A percentile compares a stretch with the other conserved stretches of the same genome.
Conservation (phyloP, 768 basidiomycete genomes). For the Mycena vulgaris region DNA sequence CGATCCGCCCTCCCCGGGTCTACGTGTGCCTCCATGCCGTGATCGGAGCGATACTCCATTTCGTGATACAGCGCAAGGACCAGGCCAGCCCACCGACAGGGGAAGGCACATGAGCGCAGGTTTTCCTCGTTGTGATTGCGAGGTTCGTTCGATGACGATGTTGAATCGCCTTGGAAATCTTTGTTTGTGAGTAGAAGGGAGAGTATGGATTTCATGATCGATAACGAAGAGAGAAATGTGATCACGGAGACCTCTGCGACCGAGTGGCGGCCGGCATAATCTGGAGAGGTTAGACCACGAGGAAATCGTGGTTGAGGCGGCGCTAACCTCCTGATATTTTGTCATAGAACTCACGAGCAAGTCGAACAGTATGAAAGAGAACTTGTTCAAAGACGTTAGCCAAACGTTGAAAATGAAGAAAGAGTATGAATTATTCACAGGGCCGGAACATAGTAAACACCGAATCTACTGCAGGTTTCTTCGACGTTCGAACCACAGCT, state of each 20-base stretch:
- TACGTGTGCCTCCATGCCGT: neutral
- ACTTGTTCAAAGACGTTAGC: neutral
- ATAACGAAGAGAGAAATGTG: conserved; percentile 20
- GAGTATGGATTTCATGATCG: conserved; percentile 25
- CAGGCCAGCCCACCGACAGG: conserved; percentile 7
- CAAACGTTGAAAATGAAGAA: neutral
- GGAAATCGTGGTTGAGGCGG: neutral
- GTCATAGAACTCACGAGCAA: conserved; percentile 30
- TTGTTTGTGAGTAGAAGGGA: conserved; percentile 8
- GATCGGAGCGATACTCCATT: conserved; percentile 20
- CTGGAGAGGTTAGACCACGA: neutral
- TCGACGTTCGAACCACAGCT: neutral
- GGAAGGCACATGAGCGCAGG: conserved; percentile 13
- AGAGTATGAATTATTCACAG: neutral
- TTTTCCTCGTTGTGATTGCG: neutral
- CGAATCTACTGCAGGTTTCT: neutral
- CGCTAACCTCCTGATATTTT: conserved; percentile 27
- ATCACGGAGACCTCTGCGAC: conserved; percentile 18
- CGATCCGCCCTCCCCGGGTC: conserved; percentile 9
- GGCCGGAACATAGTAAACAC: conserved; percentile 4
- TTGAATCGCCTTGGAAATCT: neutral
- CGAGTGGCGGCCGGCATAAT: conserved; percentile 27
- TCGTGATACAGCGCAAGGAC: conserved; percentile 23
- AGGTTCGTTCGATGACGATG: neutral
- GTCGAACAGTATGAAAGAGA: conserved; percentile 21